Evolutionary conservation across 805 yeast species (phyloP).

Genomic region (Cyberlindnera maritima): DNA sequence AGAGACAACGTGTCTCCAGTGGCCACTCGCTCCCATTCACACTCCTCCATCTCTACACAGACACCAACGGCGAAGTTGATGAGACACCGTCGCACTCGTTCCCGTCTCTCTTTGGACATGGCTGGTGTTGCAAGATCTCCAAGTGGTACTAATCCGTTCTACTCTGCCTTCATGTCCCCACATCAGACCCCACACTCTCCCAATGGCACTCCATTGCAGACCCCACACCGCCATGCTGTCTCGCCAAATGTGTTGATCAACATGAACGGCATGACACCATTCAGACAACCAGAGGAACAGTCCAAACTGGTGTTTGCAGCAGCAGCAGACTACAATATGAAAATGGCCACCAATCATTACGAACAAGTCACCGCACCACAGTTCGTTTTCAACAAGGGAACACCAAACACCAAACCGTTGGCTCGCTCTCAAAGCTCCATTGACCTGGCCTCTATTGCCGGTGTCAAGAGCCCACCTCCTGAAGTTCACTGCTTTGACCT

Average conservation of each 20-base stretch:
- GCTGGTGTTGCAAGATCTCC: constrained; percentile 31
- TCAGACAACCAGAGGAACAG: neutral
- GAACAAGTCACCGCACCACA: neutral
- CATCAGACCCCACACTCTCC: constrained; percentile 17
- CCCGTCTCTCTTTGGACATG: constrained; percentile 18
- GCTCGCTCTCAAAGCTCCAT: constrained; percentile 17
- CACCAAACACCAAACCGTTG: constrained; percentile 4
- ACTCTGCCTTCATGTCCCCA: constrained; percentile 42
- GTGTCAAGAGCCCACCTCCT: constrained; percentile 9
- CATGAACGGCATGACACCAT: constrained; percentile 5
- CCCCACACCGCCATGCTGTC: constrained; percentile 23
- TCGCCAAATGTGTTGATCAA: constrained; percentile 26
- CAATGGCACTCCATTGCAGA: constrained; percentile 23
- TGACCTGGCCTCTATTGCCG: constrained; percentile 14
- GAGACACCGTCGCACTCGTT: constrained; percentile 20
- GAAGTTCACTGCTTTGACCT: constrained; percentile 16
- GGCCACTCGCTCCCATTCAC: constrained; percentile 9
- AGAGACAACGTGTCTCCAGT: constrained; percentile 6
- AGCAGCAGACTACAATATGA: constrained; percentile 31
- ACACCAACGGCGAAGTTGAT: constrained; percentile 10
- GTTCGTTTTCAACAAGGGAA: neutral
- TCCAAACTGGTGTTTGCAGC: constrained; percentile 1
- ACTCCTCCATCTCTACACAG: constrained; percentile 1
- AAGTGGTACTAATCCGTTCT: constrained; percentile 44
- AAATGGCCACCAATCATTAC: constrained; percentile 22